Base-by-base conservation (phyloP, 1,139 yeast genomes). In the Candida tetrigidarum region DNA sequence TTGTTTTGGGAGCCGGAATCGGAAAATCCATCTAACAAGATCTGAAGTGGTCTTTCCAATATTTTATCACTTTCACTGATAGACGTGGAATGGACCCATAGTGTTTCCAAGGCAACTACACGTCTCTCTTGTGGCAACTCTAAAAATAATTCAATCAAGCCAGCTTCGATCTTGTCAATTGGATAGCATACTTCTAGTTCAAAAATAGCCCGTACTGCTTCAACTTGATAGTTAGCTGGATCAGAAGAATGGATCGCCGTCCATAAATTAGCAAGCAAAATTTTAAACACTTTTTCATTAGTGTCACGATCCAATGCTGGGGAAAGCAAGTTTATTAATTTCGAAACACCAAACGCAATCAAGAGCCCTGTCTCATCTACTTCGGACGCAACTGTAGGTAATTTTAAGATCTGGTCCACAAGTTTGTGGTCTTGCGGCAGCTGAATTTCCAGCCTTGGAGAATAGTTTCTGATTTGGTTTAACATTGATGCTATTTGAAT, bases 1-100 rank as follows among this genome's bases (percentile, higher is more conserved):
- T 68, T 66, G 42, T 71, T 67, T 22, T 76, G 69, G 12, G 68
- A 67, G 40, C 75, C 67, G 2, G 67, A 60, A 30, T 69, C 74
- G 27, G 65, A 58, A 16, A 87, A 58, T 41, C 81, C 86, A 57
- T 90, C 96, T 15, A 89, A 59, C 10, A 89, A 66, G 4, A 89
- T 58, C 49, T 84, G 82, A n/a, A 90, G 63, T 0, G 96, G 93
- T 46, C 85, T 71, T 10, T 76, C 69, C 18, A 90, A 63, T 7
- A 91, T 66, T 0, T 62, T 56, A 44, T 69, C 70, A 10, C 76
- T 78, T 9, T 74, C 76, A 47, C 65, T 71, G 30, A 67, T 58
- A 4, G 72, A 62, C 14, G 63, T 52, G 1, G 86, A 72, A 52
- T 84, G 87, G 4, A 69, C 69, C 92, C 93, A 86, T 14, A 86